Conservation (phyloP, 352 stramenopile genomes). For the Globisporangium camurandrum region DNA sequence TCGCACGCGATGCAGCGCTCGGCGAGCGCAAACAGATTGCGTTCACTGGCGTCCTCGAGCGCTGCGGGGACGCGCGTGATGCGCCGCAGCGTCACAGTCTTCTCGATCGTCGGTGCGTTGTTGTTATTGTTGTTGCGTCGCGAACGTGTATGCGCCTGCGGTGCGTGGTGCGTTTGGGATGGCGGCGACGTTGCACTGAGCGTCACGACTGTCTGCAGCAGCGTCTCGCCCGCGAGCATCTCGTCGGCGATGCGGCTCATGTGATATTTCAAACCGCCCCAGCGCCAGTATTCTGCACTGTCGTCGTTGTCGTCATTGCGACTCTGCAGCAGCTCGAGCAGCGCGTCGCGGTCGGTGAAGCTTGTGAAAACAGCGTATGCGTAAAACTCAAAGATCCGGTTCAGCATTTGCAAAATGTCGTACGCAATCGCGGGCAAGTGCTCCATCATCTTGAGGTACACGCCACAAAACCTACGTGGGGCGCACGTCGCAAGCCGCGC, state of each 20-base stretch:
- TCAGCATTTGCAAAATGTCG: conserved; percentile 63
- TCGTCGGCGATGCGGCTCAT: conserved; percentile 52
- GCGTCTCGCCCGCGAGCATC: conserved; percentile 32
- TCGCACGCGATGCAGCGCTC: conserved; percentile 62
- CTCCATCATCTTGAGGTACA: conserved; percentile 87
- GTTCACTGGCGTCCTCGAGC: conserved; percentile 44
- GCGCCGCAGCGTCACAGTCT: conserved; percentile 39
- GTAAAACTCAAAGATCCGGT: conserved; percentile 77
- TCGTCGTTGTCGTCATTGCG: conserved; percentile 10
- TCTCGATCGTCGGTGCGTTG: conserved; percentile 16
- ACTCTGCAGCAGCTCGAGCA: conserved; percentile 40
- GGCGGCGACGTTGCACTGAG: conserved; percentile 9
- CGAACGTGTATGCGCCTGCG: no score
- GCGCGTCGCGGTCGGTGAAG: conserved; percentile 38
- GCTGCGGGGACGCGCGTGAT: conserved; percentile 33
- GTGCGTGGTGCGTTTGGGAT: background rate
- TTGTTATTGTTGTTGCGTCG: conserved; percentile 14
- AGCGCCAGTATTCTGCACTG: conserved; percentile 19
- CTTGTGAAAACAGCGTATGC: conserved; percentile 69
- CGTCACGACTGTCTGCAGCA: conserved; percentile 36
- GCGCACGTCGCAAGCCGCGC: no score
- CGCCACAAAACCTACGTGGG: conserved; percentile 73
- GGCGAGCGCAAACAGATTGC: conserved; percentile 50
- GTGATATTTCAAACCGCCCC: conserved; percentile 31
- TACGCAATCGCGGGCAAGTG: conserved; percentile 62